These are phyloP conservation scores for Ceratobasidium sp. DNA, from an alignment of 1,284 basidiomycete species.

Conservation along the genomic window DNA sequence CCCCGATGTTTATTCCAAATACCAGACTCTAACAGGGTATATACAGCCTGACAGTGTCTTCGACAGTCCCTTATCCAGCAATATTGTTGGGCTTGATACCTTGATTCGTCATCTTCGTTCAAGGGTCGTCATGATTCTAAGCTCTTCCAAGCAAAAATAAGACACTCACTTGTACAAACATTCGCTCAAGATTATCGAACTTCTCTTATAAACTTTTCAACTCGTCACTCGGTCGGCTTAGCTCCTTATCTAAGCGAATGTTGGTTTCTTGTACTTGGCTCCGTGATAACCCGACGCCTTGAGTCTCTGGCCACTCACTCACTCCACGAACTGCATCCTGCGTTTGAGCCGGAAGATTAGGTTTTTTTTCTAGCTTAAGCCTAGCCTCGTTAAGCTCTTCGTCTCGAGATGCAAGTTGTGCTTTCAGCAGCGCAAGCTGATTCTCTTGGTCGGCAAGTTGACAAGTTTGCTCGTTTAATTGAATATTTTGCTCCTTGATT, in stretches of 20 bases:
- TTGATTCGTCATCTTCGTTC: neutral
- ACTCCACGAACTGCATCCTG: neutral
- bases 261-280: neutral
- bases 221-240: neutral
- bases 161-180: conserved; percentile 1
- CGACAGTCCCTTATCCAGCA: neutral
- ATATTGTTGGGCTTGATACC: neutral
- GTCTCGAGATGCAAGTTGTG: neutral
- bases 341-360: neutral
- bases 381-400: neutral
- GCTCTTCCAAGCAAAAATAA: too few species aligned
- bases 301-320: neutral
- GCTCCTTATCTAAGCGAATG: neutral
- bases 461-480: too few species aligned
- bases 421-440: neutral
- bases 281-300: neutral
- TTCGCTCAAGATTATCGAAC: neutral
- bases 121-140: neutral
- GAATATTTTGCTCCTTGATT: neutral
- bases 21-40: too few species aligned
- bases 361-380: neutral
- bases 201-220: neutral
- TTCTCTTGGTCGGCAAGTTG: too few species aligned
- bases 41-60: too few species aligned
- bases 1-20: too few species aligned